A percentile compares a stretch with the other conserved stretches of the same genome.
phyloP scores from a whole-genome alignment of 805 yeast genomes.

The Kluyveromyces nonfermentans region DNA sequence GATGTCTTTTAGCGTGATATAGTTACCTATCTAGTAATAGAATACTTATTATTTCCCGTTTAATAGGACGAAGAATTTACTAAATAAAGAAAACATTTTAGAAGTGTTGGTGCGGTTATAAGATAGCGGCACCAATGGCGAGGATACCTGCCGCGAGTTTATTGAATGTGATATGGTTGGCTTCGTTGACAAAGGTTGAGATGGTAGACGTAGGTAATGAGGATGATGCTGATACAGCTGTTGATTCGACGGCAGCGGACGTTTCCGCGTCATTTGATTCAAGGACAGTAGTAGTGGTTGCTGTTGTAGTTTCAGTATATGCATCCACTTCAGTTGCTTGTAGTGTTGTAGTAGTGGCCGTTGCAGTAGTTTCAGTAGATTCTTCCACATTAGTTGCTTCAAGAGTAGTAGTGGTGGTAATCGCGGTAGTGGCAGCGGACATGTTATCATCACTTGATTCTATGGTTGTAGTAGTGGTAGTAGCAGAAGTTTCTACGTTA shows the following conservation, averaged over 20 bases:
- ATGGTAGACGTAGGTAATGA: conserved; percentile 1
- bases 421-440: neutral
- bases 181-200: conserved; percentile 6
- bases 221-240: neutral
- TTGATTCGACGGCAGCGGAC: neutral
- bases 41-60: neutral
- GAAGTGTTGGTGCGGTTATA: neutral
- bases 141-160: conserved; percentile 2
- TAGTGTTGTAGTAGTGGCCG: neutral
- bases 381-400: neutral
- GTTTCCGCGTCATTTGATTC: neutral
- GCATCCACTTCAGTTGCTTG: neutral
- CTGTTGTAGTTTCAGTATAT: neutral
- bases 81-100: neutral
- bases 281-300: neutral
- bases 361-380: neutral
- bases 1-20: neutral
- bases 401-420: neutral
- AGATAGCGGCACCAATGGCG: conserved; percentile 3
- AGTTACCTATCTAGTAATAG: neutral
- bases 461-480: neutral
- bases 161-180: conserved; percentile 2
- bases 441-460: neutral
- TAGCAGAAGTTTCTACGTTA: neutral
- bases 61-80: neutral